Base-by-base conservation (phyloP, 768 basidiomycete genomes). In the Lactifluus subvellereus region DNA sequence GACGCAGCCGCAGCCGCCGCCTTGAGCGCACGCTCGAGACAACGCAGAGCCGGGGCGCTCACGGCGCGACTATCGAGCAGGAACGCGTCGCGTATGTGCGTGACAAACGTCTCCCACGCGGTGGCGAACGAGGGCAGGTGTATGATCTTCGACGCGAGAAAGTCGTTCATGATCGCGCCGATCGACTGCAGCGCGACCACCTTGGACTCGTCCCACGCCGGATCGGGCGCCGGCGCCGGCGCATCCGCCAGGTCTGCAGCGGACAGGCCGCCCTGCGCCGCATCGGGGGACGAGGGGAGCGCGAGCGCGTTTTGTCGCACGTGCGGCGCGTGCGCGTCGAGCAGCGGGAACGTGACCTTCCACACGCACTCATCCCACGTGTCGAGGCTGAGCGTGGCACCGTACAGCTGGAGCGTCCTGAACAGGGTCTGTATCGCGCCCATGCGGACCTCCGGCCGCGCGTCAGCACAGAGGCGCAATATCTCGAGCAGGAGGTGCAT, bases 371-470 rank as follows among this genome's bases (percentile, higher is more conserved):
- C 84, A 47, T 89, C 84, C 96, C 96, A 99, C 0, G 89, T 90
- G 6, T 86, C 86, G 43, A 81, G 71, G 69, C 87, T 89, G 54
- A 99, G 77, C 0, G 88, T 91, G 8, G 86, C 85, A 2, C 96
- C 96, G 71, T 99, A 98, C 10, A 98, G 79, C 73, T 96, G 93
- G 77, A 98, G 84, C 2, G 93, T 91, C 53, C 95, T 82, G 76
- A 97, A 98, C 57, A 99, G 72, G 2, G 95, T 98, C 74, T 97
- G 94, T 50, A 98, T 95, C 10, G 96, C 94, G 1, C 93, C 93
- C 66, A 90, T 89, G 18, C 95, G 84, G 0, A 96, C 93, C 71
- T 99, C 95, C 20, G 88, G 85, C 37, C 96, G 82, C 0, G 81
- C 70, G 69, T 98, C 96, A 2, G 84, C 82, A 65, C 91, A 93